These are phyloP conservation scores for Coniochaeta hoffmannii DNA, from an alignment of 2,329 filamentous ascomycete genomes.

Conservation along the genomic window DNA sequence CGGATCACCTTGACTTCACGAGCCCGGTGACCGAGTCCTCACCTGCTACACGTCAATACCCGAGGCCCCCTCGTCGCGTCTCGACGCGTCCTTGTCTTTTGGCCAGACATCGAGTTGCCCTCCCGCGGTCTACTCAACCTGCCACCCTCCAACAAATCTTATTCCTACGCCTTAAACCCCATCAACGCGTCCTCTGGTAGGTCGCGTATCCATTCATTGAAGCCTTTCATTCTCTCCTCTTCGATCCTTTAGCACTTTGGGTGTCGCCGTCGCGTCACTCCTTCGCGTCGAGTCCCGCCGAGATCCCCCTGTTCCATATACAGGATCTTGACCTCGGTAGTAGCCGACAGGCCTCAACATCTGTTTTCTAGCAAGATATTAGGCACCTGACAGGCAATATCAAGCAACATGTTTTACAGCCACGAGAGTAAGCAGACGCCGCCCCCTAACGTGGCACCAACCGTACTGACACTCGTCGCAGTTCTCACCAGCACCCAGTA, in stretches of 20 bases:
- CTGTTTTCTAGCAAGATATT: too few relatives aligned
- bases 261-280: background rate
- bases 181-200: background rate
- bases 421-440: conserved; percentile 66
- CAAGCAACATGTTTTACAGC: conserved; percentile 78
- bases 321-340: background rate
- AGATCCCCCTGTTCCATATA: background rate
- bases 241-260: background rate
- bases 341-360: too few relatives aligned
- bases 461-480: conserved; percentile 25
- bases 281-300: background rate
- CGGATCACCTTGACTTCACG: background rate
- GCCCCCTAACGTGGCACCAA: background rate
- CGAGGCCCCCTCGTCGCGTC: background rate
- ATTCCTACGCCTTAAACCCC: background rate
- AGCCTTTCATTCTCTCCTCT: background rate
- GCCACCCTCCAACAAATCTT: background rate
- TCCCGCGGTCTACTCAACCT: background rate
- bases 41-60: background rate
- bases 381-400: background rate
- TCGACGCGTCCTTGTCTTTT: background rate
- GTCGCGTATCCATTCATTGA: background rate
- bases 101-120: background rate
- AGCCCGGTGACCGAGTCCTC: background rate
- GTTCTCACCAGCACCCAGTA: conserved; percentile 80